Percentiles rank a stretch among this genome's conserved stretches.
phyloP scores from a whole-genome alignment of 2,329 filamentous ascomycete species.

The Colletotrichum phormii region DNA sequence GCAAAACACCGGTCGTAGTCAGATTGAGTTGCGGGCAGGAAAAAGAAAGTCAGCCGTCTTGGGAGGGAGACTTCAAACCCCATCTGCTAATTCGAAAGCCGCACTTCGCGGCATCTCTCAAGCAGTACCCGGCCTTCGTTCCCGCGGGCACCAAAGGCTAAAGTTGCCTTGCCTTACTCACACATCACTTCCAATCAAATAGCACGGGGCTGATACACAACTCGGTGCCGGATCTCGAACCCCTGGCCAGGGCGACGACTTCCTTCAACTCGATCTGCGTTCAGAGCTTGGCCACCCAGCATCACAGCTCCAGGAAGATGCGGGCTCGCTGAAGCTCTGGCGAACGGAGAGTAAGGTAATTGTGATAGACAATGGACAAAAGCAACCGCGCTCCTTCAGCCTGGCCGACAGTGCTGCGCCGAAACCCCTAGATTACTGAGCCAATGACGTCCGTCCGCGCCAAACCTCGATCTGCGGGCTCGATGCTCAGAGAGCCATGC shows the following conservation, averaged over 20 bases:
- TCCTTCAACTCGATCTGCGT: slow-evolving; percentile 14
- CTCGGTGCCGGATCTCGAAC: slow-evolving; percentile 4
- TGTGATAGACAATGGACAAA: slow-evolving; percentile 1
- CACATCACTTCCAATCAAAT: background rate
- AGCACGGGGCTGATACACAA: background rate
- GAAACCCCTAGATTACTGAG: background rate
- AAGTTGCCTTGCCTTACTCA: background rate
- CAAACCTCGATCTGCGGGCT: slow-evolving; percentile 24
- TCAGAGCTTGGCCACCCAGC: background rate
- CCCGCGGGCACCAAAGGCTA: background rate
- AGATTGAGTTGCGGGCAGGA: background rate
- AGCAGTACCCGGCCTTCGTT: background rate
- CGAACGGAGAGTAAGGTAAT: background rate
- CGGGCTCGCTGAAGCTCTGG: background rate
- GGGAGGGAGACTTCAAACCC: background rate
- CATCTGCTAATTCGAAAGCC: background rate
- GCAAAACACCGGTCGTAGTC: background rate
- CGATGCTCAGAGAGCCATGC: slow-evolving; percentile 20
- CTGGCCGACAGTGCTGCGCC: background rate
- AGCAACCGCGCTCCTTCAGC: background rate
- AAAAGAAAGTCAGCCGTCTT: background rate
- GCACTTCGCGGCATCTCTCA: background rate
- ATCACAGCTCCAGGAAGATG: slow-evolving; percentile 15
- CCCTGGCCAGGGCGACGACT: slow-evolving; percentile 22
- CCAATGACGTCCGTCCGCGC: slow-evolving; percentile 13